Base-by-base conservation (phyloP, 495 filamentous ascomycete genomes). In the Penicillium verhagenii region DNA sequence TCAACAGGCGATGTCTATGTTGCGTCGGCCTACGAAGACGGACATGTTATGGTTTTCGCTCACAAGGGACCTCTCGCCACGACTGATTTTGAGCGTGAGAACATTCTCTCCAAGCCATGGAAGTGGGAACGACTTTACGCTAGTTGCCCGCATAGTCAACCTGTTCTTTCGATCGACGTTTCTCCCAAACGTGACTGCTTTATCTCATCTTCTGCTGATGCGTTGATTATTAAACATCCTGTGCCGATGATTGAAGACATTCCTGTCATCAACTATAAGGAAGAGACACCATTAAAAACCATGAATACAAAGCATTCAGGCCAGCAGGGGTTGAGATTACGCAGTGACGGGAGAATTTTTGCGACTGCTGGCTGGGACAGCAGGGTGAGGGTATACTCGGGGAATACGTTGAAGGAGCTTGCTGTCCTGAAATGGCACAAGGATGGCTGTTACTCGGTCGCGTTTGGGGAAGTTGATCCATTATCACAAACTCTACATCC, bases 371-470 rank as follows among this genome's bases (percentile, higher is more conserved):
- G 94, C 10, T 98, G 94, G 94, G 94, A 98, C 69, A 79, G 84
- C 0, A 81, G 83, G 38, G 73, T 90, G 0, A 73, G 94, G 16
- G 86, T 97, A 7, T 98, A 97, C 66, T 88, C 87, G 1, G 67
- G 80, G 11, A 90, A 87, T 64, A 88, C 85, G 0, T 81, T 97
- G 80, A 88, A 86, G 60, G 93, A 97, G 71, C 63, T 98, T 2
- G 94, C 94, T 4, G 94, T 97, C 54, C 72, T 97, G 58, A 96
- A 95, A 72, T 97, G 95, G 94, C 93, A 97, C 68, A 84, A 86
- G 56, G 88, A 88, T 31, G 93, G 94, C 16, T 91, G 88, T 59
- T 97, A 96, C 73, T 82, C 88, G n/a, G 81, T 87, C 44, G 87
- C 85, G 18, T 96, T 97, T 77, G 86, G 88, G 2, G 70, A 74